A percentile compares a stretch with the other conserved stretches of the same genome.
Conservation (phyloP, 2,329 filamentous ascomycete genomes). For the Talaromyces sp. region DNA sequence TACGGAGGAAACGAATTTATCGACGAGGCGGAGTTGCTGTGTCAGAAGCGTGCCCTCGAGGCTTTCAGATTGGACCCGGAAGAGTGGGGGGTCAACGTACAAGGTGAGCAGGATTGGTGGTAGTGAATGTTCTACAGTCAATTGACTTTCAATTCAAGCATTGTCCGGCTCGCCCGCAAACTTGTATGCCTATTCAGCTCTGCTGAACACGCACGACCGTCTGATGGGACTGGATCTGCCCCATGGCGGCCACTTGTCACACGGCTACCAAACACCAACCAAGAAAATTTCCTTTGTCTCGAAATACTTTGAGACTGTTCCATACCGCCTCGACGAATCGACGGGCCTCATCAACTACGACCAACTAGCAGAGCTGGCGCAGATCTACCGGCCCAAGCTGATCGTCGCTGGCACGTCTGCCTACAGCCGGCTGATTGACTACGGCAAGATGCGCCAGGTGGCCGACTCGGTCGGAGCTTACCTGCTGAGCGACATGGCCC, state of each 20-base stretch:
- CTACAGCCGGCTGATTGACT: conserved; percentile 97
- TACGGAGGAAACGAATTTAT: conserved; percentile 97
- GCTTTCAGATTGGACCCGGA: conserved; percentile 76
- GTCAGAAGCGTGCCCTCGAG: conserved; percentile 83
- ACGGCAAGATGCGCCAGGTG: conserved; percentile 91
- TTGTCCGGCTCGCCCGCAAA: conserved; percentile 74
- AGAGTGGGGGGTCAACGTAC: conserved; percentile 96
- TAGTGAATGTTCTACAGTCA: conserved; percentile 4
- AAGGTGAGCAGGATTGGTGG: conserved; percentile 51
- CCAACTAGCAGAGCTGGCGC: conserved; percentile 78
- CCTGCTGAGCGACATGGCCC: conserved; percentile 95
- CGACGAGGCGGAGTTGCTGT: conserved; percentile 80
- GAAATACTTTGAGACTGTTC: conserved; percentile 98
- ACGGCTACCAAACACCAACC: conserved; percentile 94
- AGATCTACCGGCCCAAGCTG: conserved; percentile 91
- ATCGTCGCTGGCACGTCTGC: conserved; percentile 95
- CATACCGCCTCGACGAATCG: conserved; percentile 70
- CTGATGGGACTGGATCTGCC: conserved; percentile 95
- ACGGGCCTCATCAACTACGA: conserved; percentile 98
- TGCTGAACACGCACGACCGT: conserved; percentile 91
- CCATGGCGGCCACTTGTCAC: conserved; percentile 88
- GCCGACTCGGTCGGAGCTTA: conserved; percentile 91
- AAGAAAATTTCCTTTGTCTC: conserved; percentile 97
- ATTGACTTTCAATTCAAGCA: conserved; percentile 43
- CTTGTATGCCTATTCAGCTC: conserved; percentile 82